A percentile compares a stretch with the other conserved stretches of the same genome.
phyloP scores from a whole-genome alignment of 257 asterid genomes.

The Ehretia macrophylla region DNA sequence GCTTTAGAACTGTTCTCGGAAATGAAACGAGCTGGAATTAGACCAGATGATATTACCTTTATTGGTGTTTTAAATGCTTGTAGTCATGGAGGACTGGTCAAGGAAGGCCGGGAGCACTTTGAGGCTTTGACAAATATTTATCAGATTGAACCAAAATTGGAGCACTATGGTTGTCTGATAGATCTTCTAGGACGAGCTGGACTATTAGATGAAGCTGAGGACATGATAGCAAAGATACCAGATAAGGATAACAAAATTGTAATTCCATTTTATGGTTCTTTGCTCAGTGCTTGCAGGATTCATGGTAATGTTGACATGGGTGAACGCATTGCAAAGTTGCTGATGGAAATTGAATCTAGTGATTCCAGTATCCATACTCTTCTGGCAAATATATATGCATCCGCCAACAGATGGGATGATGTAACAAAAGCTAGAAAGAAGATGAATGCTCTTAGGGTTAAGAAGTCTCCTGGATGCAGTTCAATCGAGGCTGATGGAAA shows the following conservation, averaged over 20 bases:
- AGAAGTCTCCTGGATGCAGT: constrained; percentile 79
- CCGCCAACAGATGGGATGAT: constrained; percentile 78
- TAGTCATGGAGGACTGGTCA: constrained; percentile 80
- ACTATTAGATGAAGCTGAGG: constrained; percentile 67
- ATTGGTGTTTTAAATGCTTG: constrained; percentile 82
- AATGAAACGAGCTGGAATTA: constrained; percentile 14
- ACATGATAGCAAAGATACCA: constrained; percentile 35
- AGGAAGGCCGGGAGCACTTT: constrained; percentile 71
- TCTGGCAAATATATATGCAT: constrained; percentile 65
- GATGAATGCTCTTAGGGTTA: constrained; percentile 37
- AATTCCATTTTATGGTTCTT: constrained; percentile 63
- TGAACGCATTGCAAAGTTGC: constrained; percentile 59
- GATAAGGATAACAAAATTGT: constrained; percentile 37
- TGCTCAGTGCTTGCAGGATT: constrained; percentile 81
- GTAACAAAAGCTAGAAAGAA: constrained; percentile 41
- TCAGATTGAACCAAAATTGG: constrained; percentile 61
- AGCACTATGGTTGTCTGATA: constrained; percentile 76
- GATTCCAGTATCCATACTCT: constrained; percentile 65
- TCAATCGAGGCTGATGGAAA: constrained; percentile 30
- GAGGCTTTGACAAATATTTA: constrained; percentile 48
- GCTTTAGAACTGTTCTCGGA: constrained; percentile 9
- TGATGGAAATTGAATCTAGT: constrained; percentile 40
- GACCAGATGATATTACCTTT: constrained; percentile 75
- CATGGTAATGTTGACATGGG: constrained; percentile 63
- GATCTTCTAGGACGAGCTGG: constrained; percentile 90